Evolutionary conservation across 257 asterid genomes (phyloP).

Genomic region (Solanum ahanhuiri): DNA sequence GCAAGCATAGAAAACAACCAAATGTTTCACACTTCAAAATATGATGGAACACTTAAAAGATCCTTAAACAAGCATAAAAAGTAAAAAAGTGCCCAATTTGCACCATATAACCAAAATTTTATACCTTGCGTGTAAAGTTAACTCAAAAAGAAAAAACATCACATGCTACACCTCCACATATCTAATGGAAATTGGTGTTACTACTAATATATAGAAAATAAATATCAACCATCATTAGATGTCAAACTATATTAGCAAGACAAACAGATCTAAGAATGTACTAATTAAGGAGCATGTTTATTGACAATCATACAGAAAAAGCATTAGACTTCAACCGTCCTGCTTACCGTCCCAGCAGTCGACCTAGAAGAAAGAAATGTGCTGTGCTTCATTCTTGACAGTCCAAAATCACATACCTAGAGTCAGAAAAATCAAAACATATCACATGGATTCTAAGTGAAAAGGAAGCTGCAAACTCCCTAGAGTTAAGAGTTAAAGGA

Average conservation of each 20-base stretch:
- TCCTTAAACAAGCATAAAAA: neutral
- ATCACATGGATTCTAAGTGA: neutral
- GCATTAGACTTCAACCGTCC: neutral
- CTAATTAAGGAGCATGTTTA: neutral
- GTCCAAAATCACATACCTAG: slow-evolving; percentile 91
- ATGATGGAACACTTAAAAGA: neutral
- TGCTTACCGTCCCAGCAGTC: slow-evolving; percentile 94
- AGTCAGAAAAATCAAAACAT: slow-evolving; percentile 8
- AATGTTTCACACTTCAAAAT: neutral
- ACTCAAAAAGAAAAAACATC: neutral
- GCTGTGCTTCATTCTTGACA: slow-evolving; percentile 88
- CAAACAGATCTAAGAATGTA: neutral
- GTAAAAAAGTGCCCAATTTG: neutral
- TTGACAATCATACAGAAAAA: neutral
- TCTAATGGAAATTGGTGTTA: neutral
- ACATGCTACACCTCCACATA: neutral
- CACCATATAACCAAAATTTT: neutral
- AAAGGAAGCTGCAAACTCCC: neutral
- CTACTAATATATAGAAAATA: neutral
- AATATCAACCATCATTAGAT: neutral
- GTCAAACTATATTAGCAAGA: neutral
- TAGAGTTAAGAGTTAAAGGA: slow-evolving; percentile 7
- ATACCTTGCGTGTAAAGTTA: neutral
- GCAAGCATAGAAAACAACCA: neutral
- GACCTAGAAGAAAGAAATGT: slow-evolving; percentile 96